Evolutionary conservation across 2,329 filamentous ascomycete genomes (phyloP), one percentile per base, ranked within the genome.

Genomic region (Paraphoma sp.): DNA sequence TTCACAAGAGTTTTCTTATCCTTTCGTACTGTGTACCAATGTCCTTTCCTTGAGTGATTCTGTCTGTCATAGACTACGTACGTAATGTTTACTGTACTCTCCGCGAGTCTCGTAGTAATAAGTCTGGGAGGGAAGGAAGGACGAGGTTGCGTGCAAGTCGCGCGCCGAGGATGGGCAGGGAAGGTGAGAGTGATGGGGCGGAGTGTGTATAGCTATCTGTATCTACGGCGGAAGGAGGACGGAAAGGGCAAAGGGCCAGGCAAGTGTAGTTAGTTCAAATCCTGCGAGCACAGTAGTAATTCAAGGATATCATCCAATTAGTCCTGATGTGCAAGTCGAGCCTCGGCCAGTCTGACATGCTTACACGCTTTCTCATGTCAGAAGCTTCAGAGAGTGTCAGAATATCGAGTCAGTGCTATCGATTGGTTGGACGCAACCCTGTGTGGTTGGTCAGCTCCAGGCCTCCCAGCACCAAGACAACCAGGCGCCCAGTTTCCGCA

Each of bases 51-150:
- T 41, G 28, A 41, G 31, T 56, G 48, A 46, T 18, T 42, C 18
- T 29, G 53, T 55, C 31, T 42, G n/a, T 30, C 30, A 36, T 45
- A 58, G 48, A 44, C 38, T 44, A 18, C 40, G 14, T 46, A 31
- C 43, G 16, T 59, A 59, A 59, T 59, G 56, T 56, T 45, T 59
- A 56, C 53, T 56, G 36, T 17, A 28, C 52, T 56, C 36, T 48
- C 36, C 30, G 53, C 40, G 43, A 50, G 45, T 47, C 38, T 40
- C 9, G 16, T 53, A 18, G 42, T 55, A 58, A 54, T 54, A 33
- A 40, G 43, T 40, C 23, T 23, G 23, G 9, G 40, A 41, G 46
- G 3, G 29, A 36, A 42, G 40, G 36, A 9, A 40, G 18, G 33
- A 44, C 14, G n/a, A 40, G 48, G 29, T 14, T 45, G 45, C 36